Conservation (phyloP, 2,329 filamentous ascomycete genomes). For the Paracoccidioides brasiliensis region DNA sequence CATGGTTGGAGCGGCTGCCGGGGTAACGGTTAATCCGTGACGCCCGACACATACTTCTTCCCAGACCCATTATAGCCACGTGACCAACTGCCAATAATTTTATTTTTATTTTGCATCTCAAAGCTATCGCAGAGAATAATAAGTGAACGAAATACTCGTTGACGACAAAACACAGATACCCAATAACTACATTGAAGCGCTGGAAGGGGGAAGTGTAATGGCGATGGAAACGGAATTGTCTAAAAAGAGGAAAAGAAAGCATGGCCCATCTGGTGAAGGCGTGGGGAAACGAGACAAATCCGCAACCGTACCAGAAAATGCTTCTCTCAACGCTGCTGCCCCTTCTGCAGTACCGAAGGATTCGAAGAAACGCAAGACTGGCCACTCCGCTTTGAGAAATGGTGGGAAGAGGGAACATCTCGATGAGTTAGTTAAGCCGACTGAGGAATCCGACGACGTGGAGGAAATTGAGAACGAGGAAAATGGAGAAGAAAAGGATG, state of each 20-base stretch:
- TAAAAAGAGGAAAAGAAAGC: conserved; percentile 37
- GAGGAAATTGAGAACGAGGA: conserved; percentile 18
- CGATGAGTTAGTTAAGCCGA: conserved; percentile 6
- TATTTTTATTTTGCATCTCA: neutral
- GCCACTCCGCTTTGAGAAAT: conserved; percentile 25
- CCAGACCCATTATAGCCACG: conserved; percentile 4
- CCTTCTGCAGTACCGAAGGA: conserved; percentile 12
- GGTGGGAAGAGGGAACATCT: conserved; percentile 18
- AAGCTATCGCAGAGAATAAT: conserved; percentile 1
- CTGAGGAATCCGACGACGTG: conserved; percentile 7
- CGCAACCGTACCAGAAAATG: conserved; percentile 13
- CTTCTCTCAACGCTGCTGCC: conserved; percentile 10
- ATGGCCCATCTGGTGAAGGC: conserved; percentile 18
- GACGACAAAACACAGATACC: conserved; percentile 1
- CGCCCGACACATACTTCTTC: neutral
- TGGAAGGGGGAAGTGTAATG: conserved; percentile 9
- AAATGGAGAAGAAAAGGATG: conserved; percentile 1
- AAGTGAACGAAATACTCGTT: conserved; percentile 9
- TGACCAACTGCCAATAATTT: conserved; percentile 2
- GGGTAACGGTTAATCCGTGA: too few species aligned
- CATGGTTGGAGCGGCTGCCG: too few species aligned
- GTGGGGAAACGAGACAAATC: conserved; percentile 15
- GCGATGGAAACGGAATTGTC: conserved; percentile 26
- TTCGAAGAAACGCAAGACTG: conserved; percentile 29
- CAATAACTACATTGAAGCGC: neutral